Evolutionary conservation across 768 basidiomycete genomes (phyloP), one percentile per base, ranked within the genome.

Genomic region (Leccinum subgranulosum): DNA sequence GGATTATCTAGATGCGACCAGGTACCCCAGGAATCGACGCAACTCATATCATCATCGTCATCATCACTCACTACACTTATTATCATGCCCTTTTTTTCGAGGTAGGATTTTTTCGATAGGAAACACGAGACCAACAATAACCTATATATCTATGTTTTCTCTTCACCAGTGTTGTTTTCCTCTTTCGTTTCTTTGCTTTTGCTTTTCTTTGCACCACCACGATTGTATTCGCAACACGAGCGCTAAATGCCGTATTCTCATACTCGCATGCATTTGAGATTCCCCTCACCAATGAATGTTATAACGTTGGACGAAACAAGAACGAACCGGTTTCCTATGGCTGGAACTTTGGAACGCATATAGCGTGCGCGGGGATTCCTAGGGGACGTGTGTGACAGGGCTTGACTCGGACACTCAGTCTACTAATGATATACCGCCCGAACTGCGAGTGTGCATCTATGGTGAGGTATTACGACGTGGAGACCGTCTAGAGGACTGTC

Each of bases 1-100:
- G 56, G 60, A 47, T 50, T 21, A 49, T 66, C 54, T 70, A 69
- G 66, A 70, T 58, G 66, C 58, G 51, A 53, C 50, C 15, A 34
- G 41, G 53, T 41, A 60, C 41, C 41, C 49, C 27, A 33, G 56
- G 52, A 59, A 46, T 51, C 39, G 29, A 36, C 34, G 53, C 55
- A 64, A 43, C 41, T 41, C 5, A 43, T 41, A 41, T 43, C 19
- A 43, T 43, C 41, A 43, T 19, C 19, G 11, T 43, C 41, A 34
- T 21, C 21, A 59, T 15, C 57, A 47, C 53, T 31, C 27, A 53
- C 48, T 34, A 52, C 48, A 49, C 48, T 27, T 27, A 28, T 27
- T 27, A 6, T 6, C 6, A 27, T 17, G 3, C 48, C 25, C n/a
- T 43, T 23, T 34, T 29, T 8, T 17, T 41, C 4, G 36, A n/a